phyloP scores from a whole-genome alignment of 495 filamentous ascomycete genomes.

The Trichoderma erinaceum region DNA sequence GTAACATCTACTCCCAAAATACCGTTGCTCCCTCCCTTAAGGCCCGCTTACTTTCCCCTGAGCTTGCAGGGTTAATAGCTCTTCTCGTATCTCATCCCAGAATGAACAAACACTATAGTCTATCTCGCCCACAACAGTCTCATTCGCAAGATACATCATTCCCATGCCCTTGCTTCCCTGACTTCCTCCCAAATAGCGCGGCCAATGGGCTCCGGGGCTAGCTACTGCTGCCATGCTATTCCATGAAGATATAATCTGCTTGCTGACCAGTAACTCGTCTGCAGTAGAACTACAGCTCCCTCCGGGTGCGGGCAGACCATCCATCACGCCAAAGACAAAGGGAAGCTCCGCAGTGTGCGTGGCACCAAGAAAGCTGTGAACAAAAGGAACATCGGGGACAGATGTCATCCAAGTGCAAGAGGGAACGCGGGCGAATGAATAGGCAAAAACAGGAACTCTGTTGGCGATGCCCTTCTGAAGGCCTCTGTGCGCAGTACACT shows the following conservation, averaged over 20 bases:
- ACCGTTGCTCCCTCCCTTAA: not conserved
- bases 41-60: not conserved
- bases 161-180: not conserved
- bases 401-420: constrained; percentile 32
- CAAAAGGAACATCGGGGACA: not conserved
- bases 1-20: not conserved
- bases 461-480: constrained; percentile 8
- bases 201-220: not conserved
- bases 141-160: constrained; percentile 1
- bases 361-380: not conserved
- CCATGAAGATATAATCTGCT: not conserved
- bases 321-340: constrained; percentile 28
- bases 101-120: constrained; percentile 2
- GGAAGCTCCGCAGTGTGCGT: constrained; percentile 31
- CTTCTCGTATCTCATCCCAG: not conserved
- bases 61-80: not conserved
- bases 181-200: not conserved
- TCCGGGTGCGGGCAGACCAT: not conserved
- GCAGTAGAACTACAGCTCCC: not conserved
- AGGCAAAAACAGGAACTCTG: not conserved
- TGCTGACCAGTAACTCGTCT: not conserved
- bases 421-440: constrained; percentile 5
- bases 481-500: not conserved
- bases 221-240: constrained; percentile 5
- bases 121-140: constrained; percentile 3